Percentiles rank a stretch among this genome's conserved stretches.
These are phyloP conservation scores for Phaffomyces antillensis DNA, from an alignment of 805 yeast species.

Conservation along the genomic window DNA sequence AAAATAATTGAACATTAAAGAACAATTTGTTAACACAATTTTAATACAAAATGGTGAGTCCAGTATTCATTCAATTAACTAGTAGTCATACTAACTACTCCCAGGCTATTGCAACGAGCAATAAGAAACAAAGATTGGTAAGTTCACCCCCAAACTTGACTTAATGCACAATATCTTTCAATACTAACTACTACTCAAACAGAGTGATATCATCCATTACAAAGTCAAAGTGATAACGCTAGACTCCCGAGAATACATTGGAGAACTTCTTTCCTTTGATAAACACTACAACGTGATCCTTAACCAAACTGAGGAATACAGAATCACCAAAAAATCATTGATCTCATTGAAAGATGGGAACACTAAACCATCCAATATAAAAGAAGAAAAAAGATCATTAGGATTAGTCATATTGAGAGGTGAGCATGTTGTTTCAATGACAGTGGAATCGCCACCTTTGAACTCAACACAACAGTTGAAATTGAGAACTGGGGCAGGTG, in stretches of 20 bases:
- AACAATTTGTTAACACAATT: too few relatives aligned
- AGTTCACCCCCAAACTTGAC: conserved; percentile 8
- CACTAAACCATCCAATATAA: conserved; percentile 30
- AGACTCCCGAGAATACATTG: conserved; percentile 75
- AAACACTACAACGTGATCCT: conserved; percentile 82
- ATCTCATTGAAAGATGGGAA: conserved; percentile 27
- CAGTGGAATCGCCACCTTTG: conserved; percentile 27
- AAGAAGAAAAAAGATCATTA: conserved; percentile 63
- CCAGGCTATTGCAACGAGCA: conserved; percentile 18
- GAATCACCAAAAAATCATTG: conserved; percentile 58
- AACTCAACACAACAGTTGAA: conserved; percentile 19
- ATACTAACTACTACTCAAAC: conserved; percentile 4
- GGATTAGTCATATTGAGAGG: conserved; percentile 87
- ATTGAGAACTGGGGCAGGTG: conserved; percentile 23
- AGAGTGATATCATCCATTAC: conserved; percentile 61
- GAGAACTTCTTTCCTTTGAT: conserved; percentile 83
- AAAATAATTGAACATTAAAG: too few relatives aligned
- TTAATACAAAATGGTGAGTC: conserved; percentile 7
- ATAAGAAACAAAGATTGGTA: conserved; percentile 41
- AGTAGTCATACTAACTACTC: conserved; percentile 1
- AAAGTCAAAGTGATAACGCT: conserved; percentile 64
- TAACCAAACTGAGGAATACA: conserved; percentile 75
- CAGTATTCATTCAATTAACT: not conserved
- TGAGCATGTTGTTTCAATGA: conserved; percentile 63
- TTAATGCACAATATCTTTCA: not conserved